phyloP scores from a whole-genome alignment of 257 asterid genomes.

The Jasminum sambac region DNA sequence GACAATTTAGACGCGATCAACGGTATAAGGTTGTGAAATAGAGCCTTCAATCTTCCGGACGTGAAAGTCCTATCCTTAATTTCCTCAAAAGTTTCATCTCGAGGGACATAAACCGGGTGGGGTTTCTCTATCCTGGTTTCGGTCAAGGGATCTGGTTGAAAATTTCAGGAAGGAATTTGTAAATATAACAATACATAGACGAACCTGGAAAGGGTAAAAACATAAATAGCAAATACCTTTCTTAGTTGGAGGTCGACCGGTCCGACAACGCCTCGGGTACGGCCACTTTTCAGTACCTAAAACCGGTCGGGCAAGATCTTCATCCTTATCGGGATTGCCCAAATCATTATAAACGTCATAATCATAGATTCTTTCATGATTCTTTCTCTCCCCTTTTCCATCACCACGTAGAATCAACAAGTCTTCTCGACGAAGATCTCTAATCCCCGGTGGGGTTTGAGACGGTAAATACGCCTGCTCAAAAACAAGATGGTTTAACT shows the following conservation, averaged over 20 bases:
- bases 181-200: not conserved
- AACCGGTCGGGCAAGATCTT: slow-evolving; percentile 58
- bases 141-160: slow-evolving; percentile 49
- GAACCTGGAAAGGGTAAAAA: not conserved
- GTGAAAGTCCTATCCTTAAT: slow-evolving; percentile 74
- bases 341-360: slow-evolving; percentile 81
- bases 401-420: slow-evolving; percentile 67
- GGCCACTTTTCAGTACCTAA: slow-evolving; percentile 71
- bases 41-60: slow-evolving; percentile 78
- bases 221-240: slow-evolving; percentile 39
- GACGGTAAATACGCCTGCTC: slow-evolving; percentile 77
- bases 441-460: slow-evolving; percentile 78
- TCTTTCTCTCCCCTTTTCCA: slow-evolving; percentile 68
- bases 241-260: slow-evolving; percentile 64
- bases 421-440: slow-evolving; percentile 71
- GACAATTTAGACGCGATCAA: slow-evolving; percentile 62
- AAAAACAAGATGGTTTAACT: not conserved
- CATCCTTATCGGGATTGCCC: slow-evolving; percentile 78
- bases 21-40: slow-evolving; percentile 81
- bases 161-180: not conserved
- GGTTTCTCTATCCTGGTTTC: slow-evolving; percentile 87
- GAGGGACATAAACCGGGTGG: slow-evolving; percentile 78
- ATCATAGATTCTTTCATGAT: slow-evolving; percentile 78
- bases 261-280: slow-evolving; percentile 90
- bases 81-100: slow-evolving; percentile 92